Evolutionary conservation across 768 basidiomycete genomes (phyloP), one percentile per base, ranked within the genome.

Genomic region (Mrakia gelida): DNA sequence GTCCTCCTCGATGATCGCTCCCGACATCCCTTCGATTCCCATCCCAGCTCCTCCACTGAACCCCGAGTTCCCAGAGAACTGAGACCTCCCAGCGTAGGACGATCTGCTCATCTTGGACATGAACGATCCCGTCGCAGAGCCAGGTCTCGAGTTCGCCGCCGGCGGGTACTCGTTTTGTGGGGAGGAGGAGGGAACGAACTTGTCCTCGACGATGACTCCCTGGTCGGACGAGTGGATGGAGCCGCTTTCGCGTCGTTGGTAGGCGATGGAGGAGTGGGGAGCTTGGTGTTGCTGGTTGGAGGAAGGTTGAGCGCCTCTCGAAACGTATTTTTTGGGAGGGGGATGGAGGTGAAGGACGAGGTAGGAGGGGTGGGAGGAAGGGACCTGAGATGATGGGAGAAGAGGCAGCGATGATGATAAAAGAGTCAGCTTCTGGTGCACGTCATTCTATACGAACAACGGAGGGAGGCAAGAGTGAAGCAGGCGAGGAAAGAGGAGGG

Each of bases 261-360:
- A 75, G 75, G 52, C 30, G 30, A 23, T 32, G 65, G 45, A 41
- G 41, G n/a, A 63, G 63, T 41, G 63, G 26, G 30, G 75, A 21
- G 34, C 52, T 11, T 21, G 49, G 21, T 18, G 23, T 26, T 30
- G 32, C 49, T 26, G 71, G 23, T 41, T 18, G 41, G 23, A 38
- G 3, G 73, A 49, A 16, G 49, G 43, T 74, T 77, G 68, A 43
- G 28, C 43, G 3, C 49, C 28, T 16, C 76, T 59, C 28, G 71
- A 8, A 1, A 52, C 75, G 52, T 54, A 26, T 63, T 75, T 75
- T 34, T 75, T 75, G 7, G 76, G 76, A 2, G 70, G 76, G 4
- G 76, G 76, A 34, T 77, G 76, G 7, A 77, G 76, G 56, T 77
- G 76, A 3, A 77, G 76, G 15, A 77, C 38, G 49, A 71, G 45